Evolutionary conservation across 805 yeast species (phyloP).

Genomic region (Cyberlindnera nakhonratchasimensis): DNA sequence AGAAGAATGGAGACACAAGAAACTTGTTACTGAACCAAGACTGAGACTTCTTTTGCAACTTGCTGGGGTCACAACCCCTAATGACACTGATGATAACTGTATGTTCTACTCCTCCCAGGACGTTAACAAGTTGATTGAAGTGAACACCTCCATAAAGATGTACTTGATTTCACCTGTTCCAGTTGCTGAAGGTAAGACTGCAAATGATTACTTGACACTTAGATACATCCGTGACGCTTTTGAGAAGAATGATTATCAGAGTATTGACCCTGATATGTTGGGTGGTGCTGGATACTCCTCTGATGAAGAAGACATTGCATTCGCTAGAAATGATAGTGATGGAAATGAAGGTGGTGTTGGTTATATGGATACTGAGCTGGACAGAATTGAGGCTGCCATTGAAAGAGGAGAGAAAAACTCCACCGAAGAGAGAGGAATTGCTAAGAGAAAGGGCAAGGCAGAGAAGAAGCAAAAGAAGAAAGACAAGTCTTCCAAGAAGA

Average conservation of each 20-base stretch:
- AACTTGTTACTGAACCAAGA: constrained; percentile 44
- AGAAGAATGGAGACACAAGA: constrained; percentile 22
- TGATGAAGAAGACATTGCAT: constrained; percentile 38
- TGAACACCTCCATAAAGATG: constrained; percentile 37
- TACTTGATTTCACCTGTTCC: constrained; percentile 37
- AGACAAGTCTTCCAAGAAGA: constrained; percentile 7
- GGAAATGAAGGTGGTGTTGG: constrained; percentile 12
- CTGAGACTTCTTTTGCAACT: constrained; percentile 44
- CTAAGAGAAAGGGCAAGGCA: constrained; percentile 18
- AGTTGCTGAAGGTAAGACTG: constrained; percentile 34
- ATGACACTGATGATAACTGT: constrained; percentile 37
- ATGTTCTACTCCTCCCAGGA: constrained; percentile 35
- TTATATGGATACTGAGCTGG: constrained; percentile 22
- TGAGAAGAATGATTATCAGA: constrained; percentile 36
- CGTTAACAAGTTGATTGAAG: constrained; percentile 32
- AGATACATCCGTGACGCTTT: constrained; percentile 32
- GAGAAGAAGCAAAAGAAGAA: constrained; percentile 14
- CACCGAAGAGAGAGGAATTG: constrained; percentile 22
- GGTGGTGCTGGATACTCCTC: constrained; percentile 24
- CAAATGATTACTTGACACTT: constrained; percentile 32
- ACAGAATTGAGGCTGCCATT: constrained; percentile 19
- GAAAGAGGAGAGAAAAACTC: constrained; percentile 3
- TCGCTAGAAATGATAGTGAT: constrained; percentile 27
- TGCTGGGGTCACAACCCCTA: constrained; percentile 46
- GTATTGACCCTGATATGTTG: constrained; percentile 28